These are phyloP conservation scores for Plenodomus lindquistii DNA, from an alignment of 2,329 filamentous ascomycete genomes.

Conservation along the genomic window DNA sequence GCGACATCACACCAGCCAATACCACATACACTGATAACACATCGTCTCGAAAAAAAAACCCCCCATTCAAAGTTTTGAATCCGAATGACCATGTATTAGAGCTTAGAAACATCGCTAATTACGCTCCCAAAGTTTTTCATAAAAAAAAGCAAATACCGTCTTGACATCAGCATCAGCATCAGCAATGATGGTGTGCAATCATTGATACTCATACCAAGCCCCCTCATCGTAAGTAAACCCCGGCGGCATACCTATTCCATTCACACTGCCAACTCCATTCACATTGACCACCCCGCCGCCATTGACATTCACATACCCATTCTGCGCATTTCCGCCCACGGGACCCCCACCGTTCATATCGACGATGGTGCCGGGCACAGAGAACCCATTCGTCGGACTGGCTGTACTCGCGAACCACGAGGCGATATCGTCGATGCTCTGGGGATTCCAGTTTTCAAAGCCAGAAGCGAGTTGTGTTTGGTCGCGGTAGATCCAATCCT, in stretches of 20 bases:
- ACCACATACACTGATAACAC: no score
- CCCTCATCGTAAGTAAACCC: constrained; percentile 31
- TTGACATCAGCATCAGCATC: no score
- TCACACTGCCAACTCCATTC: constrained; percentile 11
- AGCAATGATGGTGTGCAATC: no score
- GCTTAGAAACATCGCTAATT: no score
- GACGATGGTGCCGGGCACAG: constrained; percentile 1
- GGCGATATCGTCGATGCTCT: constrained; percentile 35
- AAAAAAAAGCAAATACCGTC: neutral
- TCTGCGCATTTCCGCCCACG: constrained; percentile 13
- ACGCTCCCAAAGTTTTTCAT: no score
- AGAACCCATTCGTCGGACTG: constrained; percentile 12
- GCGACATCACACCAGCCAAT: no score
- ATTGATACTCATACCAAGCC: constrained; percentile 30
- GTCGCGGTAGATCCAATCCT: constrained; percentile 65
- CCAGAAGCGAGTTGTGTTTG: constrained; percentile 64
- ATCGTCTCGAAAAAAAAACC: no score
- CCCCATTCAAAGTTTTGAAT: no score
- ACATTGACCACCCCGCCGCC: constrained; percentile 13
- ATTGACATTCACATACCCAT: constrained; percentile 16
- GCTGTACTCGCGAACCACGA: constrained; percentile 31
- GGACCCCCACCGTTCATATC: constrained; percentile 13
- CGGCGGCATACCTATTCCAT: constrained; percentile 18
- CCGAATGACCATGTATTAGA: no score
- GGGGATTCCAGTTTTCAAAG: constrained; percentile 63